phyloP scores from a whole-genome alignment of 1,284 basidiomycete genomes.

The Psilocybe mexicana region DNA sequence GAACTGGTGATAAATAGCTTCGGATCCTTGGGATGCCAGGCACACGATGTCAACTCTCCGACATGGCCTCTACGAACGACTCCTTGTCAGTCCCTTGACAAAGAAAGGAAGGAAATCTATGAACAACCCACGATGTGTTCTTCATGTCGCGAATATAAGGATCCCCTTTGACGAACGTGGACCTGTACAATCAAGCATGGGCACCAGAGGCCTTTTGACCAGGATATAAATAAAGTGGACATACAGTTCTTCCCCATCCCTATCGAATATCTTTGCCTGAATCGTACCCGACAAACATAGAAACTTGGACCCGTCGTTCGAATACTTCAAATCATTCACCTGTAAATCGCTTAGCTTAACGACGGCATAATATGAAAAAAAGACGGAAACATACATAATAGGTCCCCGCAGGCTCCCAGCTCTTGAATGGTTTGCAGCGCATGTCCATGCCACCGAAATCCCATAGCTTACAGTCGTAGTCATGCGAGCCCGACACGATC shows the following conservation, averaged over 20 bases:
- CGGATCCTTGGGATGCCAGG: constrained; percentile 88
- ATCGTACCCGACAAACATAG: constrained; percentile 86
- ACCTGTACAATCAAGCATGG: constrained; percentile 60
- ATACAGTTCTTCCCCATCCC: constrained; percentile 88
- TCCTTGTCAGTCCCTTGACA: constrained; percentile 1
- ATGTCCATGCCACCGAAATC: constrained; percentile 98
- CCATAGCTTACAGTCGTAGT: constrained; percentile 98
- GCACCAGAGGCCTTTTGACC: constrained; percentile 32
- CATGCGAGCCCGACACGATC: constrained; percentile 88
- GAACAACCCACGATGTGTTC: constrained; percentile 78
- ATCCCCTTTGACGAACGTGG: constrained; percentile 92
- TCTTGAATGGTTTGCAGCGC: constrained; percentile 90
- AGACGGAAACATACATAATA: constrained; percentile 73
- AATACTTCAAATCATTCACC: constrained; percentile 90
- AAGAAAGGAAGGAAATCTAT: constrained; percentile 5
- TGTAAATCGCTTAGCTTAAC: constrained; percentile 33
- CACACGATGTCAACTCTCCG: constrained; percentile 85
- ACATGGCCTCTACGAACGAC: constrained; percentile 80
- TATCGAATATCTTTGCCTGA: constrained; percentile 86
- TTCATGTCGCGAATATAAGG: constrained; percentile 99
- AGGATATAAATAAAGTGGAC: constrained; percentile 34
- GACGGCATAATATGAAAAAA: constrained; percentile 13
- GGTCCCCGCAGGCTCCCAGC: constrained; percentile 90
- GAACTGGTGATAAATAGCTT: constrained; percentile 89
- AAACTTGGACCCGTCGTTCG: constrained; percentile 82